Percentiles rank a stretch among this genome's conserved stretches.
These are phyloP conservation scores for Mariannaea elegans DNA, from an alignment of 2,329 filamentous ascomycete genomes.

Conservation along the genomic window DNA sequence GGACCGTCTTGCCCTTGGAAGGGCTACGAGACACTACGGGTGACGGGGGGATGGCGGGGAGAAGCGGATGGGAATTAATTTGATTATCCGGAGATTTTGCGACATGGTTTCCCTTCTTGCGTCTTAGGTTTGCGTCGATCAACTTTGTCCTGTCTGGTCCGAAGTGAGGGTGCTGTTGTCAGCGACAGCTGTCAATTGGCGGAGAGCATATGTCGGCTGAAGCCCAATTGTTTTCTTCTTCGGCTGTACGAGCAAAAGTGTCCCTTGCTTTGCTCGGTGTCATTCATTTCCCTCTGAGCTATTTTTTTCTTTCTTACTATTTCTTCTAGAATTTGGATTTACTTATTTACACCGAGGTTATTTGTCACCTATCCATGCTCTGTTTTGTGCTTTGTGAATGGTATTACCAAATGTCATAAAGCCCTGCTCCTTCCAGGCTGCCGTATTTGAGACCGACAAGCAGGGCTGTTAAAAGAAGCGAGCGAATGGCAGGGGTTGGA, in stretches of 20 bases:
- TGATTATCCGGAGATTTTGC: slow-evolving; percentile 6
- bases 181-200: too few species aligned
- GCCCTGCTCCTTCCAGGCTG: not conserved
- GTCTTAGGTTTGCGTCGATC: too few species aligned
- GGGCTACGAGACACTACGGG: too few species aligned
- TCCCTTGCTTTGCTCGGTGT: not conserved
- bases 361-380: not conserved
- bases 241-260: too few species aligned
- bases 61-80: not conserved
- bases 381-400: not conserved
- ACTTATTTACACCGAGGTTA: not conserved
- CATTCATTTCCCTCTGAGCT: not conserved
- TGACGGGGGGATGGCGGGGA: not conserved
- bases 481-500: slow-evolving; percentile 13
- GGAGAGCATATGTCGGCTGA: too few species aligned
- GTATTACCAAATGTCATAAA: not conserved
- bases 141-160: not conserved
- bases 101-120: not conserved
- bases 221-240: too few species aligned
- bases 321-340: not conserved
- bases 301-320: not conserved
- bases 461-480: slow-evolving; percentile 7
- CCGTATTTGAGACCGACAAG: not conserved
- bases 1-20: too few species aligned
- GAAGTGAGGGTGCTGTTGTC: too few species aligned